Evolutionary conservation across 805 yeast genomes (phyloP), one percentile per base, ranked within the genome.

Genomic region (Torulaspora franciscae): DNA sequence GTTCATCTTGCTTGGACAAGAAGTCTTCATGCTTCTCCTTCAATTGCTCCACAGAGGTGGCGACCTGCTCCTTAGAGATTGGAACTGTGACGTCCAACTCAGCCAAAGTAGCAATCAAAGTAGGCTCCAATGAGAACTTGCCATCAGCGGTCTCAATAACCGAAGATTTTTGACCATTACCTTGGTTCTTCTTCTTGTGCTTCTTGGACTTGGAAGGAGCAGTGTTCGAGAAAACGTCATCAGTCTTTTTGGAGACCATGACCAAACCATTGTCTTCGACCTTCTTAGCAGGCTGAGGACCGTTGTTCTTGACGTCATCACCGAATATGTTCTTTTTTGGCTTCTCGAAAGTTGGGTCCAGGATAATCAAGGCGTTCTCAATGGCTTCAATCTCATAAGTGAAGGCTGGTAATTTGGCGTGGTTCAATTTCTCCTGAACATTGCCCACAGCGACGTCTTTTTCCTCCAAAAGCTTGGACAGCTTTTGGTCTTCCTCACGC

Each of bases 321-420:
- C 61, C 64, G 26, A 61, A 43, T 25, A 66, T 37, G 34, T 52
- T 57, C 42, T 61, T 61, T 23, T 67, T 69, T 41, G 84, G 80
- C 64, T 77, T 79, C 59, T 80, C 86, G 67, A 78, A 81, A 37
- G 82, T 62, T 55, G 95, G 93, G 62, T 89, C 95, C 56, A 93
- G 86, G 67, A 78, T 78, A 29, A 70, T 61, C 63, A 90, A 74
- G 62, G 89, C 74, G 44, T 76, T 71, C 66, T 89, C 86, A 59
- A 93, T 85, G 51, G 83, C 72, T 54, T 75, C 74, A 58, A 91
- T 83, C 69, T 93, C 95, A 36, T 70, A 70, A 47, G 83, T 79
- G 69, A 84, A 90, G 23, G 97, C 98, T 24, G 98, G 96, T 23
- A 85, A 79, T 39, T 64, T 62, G 37, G 89, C 89, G 51, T 80